Conservation (phyloP, 1,284 basidiomycete genomes). For the Pascua sp. region DNA sequence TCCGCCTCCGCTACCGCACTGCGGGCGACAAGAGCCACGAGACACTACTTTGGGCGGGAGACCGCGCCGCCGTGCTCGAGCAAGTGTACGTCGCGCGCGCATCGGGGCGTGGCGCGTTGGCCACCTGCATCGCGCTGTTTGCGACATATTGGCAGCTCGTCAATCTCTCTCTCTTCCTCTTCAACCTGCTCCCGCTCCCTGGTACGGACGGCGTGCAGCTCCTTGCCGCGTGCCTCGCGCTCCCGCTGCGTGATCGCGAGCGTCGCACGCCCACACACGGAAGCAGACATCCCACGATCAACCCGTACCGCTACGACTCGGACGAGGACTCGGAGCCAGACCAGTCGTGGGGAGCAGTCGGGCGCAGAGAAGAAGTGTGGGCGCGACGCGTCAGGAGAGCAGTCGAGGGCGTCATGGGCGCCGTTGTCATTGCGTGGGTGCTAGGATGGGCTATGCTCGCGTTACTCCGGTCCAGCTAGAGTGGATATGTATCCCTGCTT, state of each 20-base stretch:
- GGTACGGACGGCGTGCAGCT: conserved; percentile 42
- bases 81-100: conserved; percentile 25
- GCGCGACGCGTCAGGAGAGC: conserved; percentile 23
- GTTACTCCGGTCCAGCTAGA: conserved; percentile 30
- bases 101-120: conserved; percentile 23
- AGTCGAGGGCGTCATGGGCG: conserved; percentile 24
- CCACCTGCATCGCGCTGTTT: conserved; percentile 3
- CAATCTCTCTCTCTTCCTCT: conserved; percentile 40
- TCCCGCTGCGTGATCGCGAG: neutral
- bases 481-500: too few species aligned
- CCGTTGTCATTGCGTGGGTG: conserved; percentile 21
- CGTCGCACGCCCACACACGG: conserved; percentile 5
- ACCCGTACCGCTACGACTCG: conserved; percentile 9
- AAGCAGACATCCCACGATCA: conserved; percentile 19
- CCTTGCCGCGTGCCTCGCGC: conserved; percentile 23
- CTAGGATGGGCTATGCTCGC: conserved; percentile 34
- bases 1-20: conserved; percentile 27
- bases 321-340: conserved; percentile 29
- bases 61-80: conserved; percentile 24
- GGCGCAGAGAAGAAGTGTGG: conserved; percentile 27
- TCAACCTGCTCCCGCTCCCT: conserved; percentile 47
- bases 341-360: conserved; percentile 27
- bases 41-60: conserved; percentile 36
- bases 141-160: conserved; percentile 39
- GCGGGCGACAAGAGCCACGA: conserved; percentile 4